phyloP scores from a whole-genome alignment of 1,284 basidiomycete genomes.

The Butyriboletus appendiculatus region DNA sequence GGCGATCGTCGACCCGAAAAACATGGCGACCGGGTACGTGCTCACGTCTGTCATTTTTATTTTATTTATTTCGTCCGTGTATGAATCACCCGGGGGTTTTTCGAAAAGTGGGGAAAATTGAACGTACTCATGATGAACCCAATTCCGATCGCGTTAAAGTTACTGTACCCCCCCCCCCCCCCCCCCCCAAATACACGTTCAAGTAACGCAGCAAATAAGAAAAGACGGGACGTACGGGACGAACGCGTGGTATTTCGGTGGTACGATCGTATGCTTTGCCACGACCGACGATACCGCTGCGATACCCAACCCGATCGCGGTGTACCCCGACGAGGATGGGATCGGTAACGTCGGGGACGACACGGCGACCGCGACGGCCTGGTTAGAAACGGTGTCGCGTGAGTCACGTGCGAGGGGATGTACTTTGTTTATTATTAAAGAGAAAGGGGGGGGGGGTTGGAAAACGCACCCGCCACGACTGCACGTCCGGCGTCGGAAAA shows the following conservation, averaged over 20 bases:
- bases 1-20: constrained; percentile 15
- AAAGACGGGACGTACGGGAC: constrained; percentile 14
- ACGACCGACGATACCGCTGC: constrained; percentile 12
- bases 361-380: constrained; percentile 11
- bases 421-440: too few relatives aligned
- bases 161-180: neutral
- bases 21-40: constrained; percentile 11
- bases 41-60: constrained; percentile 4
- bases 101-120: too few relatives aligned
- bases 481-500: constrained; percentile 26
- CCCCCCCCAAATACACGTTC: neutral
- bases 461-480: constrained; percentile 33
- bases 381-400: too few relatives aligned
- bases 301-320: constrained; percentile 13
- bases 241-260: constrained; percentile 14
- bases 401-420: too few relatives aligned
- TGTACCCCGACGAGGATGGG: constrained; percentile 13
- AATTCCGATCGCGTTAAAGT: constrained; percentile 17
- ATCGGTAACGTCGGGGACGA: constrained; percentile 16
- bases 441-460: too few relatives aligned
- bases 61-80: too few relatives aligned
- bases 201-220: neutral
- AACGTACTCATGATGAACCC: constrained; percentile 15
- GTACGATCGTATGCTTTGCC: constrained; percentile 14
- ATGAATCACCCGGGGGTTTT: too few relatives aligned